These are phyloP conservation scores for Liriodendron chinense DNA, from an alignment of 164 flowering plant genomes.

Conservation along the genomic window DNA sequence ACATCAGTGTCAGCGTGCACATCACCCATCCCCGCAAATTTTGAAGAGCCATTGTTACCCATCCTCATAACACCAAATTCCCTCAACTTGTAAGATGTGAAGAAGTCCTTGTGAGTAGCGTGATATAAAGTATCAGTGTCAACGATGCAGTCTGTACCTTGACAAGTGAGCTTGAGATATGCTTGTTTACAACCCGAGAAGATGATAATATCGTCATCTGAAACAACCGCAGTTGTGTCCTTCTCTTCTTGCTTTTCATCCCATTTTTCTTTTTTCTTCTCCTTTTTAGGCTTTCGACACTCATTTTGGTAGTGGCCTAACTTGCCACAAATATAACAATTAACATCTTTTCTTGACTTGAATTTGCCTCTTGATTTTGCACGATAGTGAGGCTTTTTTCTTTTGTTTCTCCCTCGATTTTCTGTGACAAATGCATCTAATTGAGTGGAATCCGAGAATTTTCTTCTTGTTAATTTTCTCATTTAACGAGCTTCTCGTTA, in stretches of 20 bases:
- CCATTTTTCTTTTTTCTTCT: not conserved
- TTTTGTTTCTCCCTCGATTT: not conserved
- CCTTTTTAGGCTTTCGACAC: no score
- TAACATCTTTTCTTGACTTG: not conserved
- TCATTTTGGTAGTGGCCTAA: no score
- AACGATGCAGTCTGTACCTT: not conserved
- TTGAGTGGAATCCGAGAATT: no score
- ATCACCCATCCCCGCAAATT: not conserved
- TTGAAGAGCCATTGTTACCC: not conserved
- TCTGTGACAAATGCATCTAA: not conserved
- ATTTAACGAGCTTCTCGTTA: no score
- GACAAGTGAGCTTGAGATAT: no score
- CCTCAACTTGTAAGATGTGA: not conserved
- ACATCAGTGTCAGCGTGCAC: not conserved
- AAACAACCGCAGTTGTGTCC: not conserved
- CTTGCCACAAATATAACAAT: no score
- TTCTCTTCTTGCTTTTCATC: not conserved
- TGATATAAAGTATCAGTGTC: not conserved
- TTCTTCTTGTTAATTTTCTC: not conserved
- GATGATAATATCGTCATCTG: no score
- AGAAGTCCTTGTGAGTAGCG: not conserved
- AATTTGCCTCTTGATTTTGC: not conserved
- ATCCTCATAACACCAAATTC: constrained; percentile 1
- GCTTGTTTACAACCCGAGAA: no score
- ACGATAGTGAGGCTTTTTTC: not conserved